Base-by-base conservation (phyloP, 73 alveolate species). In the Paramecium biaurelia region DNA sequence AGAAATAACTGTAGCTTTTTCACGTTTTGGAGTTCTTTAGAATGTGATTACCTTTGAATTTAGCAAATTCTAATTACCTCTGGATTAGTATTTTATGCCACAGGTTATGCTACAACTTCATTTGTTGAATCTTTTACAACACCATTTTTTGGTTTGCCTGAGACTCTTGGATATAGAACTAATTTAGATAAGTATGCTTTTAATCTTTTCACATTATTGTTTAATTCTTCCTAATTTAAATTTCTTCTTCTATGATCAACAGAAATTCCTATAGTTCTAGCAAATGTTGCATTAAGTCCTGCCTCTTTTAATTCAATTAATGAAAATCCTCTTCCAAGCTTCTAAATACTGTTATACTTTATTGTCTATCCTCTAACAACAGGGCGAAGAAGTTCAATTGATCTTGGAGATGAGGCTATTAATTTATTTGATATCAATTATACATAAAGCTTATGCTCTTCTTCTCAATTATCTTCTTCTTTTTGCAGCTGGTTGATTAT, bases 191-290 rank as follows among this genome's bases (percentile, higher is more conserved):
- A 93, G 95, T 96, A 98, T 82, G 94, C 95, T 93, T 96, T 95
- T 26, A 98, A 96, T 97, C 99, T 97, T 92, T 97, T 93, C 88
- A 95, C 96, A 94, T 98, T 98, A 76, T 92, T 49, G 42, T 96
- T 94, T 67, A 97, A 92, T 92, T 97, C 95, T 92, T 97, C 99
- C 84, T 93, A 94, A 58, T 96, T 86, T 79, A 96, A 76, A 96
- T 99, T 97, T 74, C 96, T 94, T 95, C 99, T 98, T 92, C 99
- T 96, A 95, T 97, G 99, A 97, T 99, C 99, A 76, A 97, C 97
- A n/a, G 98, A 95, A 53, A 99, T 97, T 38, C 99, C 99, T 37
- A 99, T 96, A 59, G 99, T 95, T 93, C 98, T 93, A 35, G 99
- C 99, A 86, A 95, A 98, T 63, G 95, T 58, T 26, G 98, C 96